phyloP scores from a whole-genome alignment of 2,329 filamentous ascomycete species.

The Xylaria sp. region DNA sequence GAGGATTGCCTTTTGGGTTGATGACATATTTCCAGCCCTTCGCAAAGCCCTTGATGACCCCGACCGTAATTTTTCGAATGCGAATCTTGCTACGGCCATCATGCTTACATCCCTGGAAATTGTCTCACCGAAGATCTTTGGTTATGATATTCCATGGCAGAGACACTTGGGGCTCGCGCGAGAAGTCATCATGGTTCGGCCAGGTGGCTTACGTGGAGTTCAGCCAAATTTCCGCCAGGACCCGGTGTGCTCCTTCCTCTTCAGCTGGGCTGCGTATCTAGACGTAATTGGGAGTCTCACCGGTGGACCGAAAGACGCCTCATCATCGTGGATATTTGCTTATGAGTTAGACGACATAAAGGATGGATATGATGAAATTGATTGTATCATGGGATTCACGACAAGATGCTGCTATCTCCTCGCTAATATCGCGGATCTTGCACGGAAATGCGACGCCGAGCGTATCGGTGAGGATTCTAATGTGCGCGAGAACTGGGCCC shows the following conservation, averaged over 20 bases:
- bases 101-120: conserved; percentile 88
- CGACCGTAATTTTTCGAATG: conserved; percentile 73
- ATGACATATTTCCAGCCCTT: conserved; percentile 80
- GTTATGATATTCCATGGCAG: conserved; percentile 84
- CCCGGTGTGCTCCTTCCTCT: conserved; percentile 77
- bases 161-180: conserved; percentile 80
- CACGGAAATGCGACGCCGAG: conserved; percentile 73
- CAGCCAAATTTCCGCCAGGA: conserved; percentile 64
- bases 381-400: conserved; percentile 84
- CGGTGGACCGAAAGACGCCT: conserved; percentile 66
- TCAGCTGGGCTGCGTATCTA: conserved; percentile 85
- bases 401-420: conserved; percentile 76
- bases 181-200: conserved; percentile 75
- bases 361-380: conserved; percentile 74
- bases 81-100: conserved; percentile 82
- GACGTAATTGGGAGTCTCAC: conserved; percentile 80
- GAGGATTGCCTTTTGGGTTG: conserved; percentile 83
- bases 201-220: conserved; percentile 60
- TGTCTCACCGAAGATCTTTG: conserved; percentile 83
- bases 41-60: conserved; percentile 72
- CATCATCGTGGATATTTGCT: conserved; percentile 64
- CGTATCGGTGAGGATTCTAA: conserved; percentile 67
- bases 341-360: conserved; percentile 61
- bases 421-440: conserved; percentile 77
- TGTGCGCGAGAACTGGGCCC: conserved; percentile 67